phyloP scores from a whole-genome alignment of 208 protist genomes.

The Vickermania spadyakhi region DNA sequence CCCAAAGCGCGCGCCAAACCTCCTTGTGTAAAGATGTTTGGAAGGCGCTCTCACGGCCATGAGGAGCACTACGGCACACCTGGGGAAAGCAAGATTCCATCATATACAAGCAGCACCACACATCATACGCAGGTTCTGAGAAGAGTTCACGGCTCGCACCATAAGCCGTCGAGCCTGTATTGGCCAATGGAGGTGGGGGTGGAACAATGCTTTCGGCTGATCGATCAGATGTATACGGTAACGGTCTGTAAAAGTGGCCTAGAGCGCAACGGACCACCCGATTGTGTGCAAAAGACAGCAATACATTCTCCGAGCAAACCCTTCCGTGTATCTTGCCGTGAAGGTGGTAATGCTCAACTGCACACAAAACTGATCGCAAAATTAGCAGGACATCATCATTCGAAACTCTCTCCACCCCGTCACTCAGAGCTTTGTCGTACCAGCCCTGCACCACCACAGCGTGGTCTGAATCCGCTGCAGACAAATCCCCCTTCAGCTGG shows the following conservation, averaged over 20 bases:
- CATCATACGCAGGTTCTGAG: conserved; percentile 38
- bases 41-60: too few relatives aligned
- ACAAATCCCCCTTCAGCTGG: background rate
- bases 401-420: background rate
- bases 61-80: conserved; percentile 20
- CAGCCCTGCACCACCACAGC: conserved; percentile 67
- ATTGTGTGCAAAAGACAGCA: conserved; percentile 36
- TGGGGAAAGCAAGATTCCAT: conserved; percentile 2
- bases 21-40: background rate
- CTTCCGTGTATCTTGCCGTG: conserved; percentile 63
- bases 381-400: conserved; percentile 15
- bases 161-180: conserved; percentile 24
- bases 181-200: background rate
- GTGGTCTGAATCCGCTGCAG: too few relatives aligned
- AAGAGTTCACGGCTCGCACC: conserved; percentile 25
- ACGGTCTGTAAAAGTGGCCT: background rate
- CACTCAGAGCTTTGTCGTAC: conserved; percentile 58
- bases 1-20: background rate
- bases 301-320: conserved; percentile 60
- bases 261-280: conserved; percentile 38
- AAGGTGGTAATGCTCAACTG: conserved; percentile 84
- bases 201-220: too few relatives aligned
- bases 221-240: background rate
- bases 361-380: conserved; percentile 49
- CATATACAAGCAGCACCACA: conserved; percentile 49